Conservation (phyloP, 257 asterid genomes). For the Solanum arcanum region DNA sequence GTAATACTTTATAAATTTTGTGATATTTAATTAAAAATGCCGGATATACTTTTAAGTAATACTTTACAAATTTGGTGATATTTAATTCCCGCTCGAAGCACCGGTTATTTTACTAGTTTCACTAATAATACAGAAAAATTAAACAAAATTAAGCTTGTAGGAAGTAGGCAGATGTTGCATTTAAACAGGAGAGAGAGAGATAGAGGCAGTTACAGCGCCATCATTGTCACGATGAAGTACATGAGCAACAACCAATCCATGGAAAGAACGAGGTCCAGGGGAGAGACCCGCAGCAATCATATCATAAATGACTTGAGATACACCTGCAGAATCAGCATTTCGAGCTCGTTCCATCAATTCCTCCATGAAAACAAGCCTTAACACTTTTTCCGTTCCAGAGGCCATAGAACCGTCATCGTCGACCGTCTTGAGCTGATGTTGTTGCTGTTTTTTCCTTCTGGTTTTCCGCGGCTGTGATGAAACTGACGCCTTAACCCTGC, state of each 20-base stretch:
- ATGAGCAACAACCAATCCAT: constrained; percentile 76
- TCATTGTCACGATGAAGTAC: constrained; percentile 63
- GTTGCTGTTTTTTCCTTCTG: constrained; percentile 46
- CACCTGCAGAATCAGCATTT: constrained; percentile 53
- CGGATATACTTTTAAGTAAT: too few species aligned
- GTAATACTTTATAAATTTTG: too few species aligned
- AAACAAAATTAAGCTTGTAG: not conserved
- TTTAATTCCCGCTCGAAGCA: too few species aligned
- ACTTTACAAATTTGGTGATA: too few species aligned
- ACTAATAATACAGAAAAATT: not conserved
- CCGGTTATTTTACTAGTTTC: not conserved
- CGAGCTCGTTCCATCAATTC: constrained; percentile 80
- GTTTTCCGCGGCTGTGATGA: constrained; percentile 47
- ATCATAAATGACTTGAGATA: constrained; percentile 82
- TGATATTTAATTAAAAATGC: too few species aligned
- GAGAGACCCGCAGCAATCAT: constrained; percentile 96
- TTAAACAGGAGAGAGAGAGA: not conserved
- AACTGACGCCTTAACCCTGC: constrained; percentile 26
- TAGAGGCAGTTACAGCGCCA: constrained; percentile 59
- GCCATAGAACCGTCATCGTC: constrained; percentile 33
- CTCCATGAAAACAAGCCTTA: constrained; percentile 91
- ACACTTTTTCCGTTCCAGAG: constrained; percentile 66
- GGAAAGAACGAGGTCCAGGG: constrained; percentile 95
- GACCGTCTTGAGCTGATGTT: constrained; percentile 23
- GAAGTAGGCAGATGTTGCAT: not conserved